phyloP scores from a whole-genome alignment of 805 yeast genomes.

The Allodekkera sacchari region DNA sequence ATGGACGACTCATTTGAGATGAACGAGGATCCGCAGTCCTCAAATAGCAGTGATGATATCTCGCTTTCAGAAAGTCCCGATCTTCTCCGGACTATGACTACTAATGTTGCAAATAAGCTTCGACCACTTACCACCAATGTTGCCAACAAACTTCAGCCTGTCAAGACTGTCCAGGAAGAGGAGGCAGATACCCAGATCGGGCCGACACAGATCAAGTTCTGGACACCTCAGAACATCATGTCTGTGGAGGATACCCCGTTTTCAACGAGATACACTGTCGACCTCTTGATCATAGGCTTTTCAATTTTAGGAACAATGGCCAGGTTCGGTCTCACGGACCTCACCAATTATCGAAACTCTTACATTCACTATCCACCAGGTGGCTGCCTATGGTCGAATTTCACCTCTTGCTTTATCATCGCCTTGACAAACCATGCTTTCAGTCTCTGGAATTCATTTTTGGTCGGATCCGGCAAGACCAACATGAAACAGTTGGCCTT shows the following conservation, averaged over 20 bases:
- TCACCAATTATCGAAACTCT: constrained; percentile 10
- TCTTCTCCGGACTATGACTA: too few species aligned
- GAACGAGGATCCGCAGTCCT: background rate
- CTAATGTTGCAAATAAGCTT: too few species aligned
- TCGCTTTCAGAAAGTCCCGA: background rate
- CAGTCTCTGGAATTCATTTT: constrained; percentile 8
- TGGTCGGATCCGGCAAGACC: constrained; percentile 6
- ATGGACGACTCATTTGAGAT: background rate
- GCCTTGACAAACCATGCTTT: constrained; percentile 29
- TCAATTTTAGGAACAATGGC: constrained; percentile 11
- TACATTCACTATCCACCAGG: constrained; percentile 12
- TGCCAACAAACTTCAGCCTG: background rate
- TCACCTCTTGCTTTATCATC: constrained; percentile 64
- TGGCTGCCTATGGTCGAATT: constrained; percentile 66
- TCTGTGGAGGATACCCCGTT: constrained; percentile 13
- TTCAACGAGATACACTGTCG: constrained; percentile 7
- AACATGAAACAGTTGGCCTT: constrained; percentile 37
- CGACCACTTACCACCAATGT: background rate
- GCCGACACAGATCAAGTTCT: constrained; percentile 7
- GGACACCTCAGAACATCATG: constrained; percentile 9
- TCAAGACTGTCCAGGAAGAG: constrained; percentile 7
- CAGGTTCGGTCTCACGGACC: constrained; percentile 8
- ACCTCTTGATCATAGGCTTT: constrained; percentile 6
- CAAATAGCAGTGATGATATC: background rate
- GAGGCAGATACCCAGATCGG: constrained; percentile 4